phyloP scores from a whole-genome alignment of 2,329 filamentous ascomycete genomes.

The Cryoendolithus antarcticus region DNA sequence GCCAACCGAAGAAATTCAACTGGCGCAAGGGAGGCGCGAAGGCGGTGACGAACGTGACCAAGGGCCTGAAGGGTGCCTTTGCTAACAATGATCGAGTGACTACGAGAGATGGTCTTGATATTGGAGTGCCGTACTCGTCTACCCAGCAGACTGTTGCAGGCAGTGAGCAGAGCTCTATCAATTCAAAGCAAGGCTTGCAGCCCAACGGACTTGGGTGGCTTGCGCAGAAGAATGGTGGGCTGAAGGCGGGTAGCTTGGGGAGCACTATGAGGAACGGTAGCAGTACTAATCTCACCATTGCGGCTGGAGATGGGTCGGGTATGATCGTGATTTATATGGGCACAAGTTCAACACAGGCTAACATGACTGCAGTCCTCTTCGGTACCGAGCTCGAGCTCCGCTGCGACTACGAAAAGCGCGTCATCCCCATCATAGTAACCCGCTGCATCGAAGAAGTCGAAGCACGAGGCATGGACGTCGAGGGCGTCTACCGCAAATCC shows the following conservation, averaged over 20 bases:
- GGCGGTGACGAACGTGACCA: slow-evolving; percentile 85
- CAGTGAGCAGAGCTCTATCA: slow-evolving; percentile 18
- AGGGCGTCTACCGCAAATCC: slow-evolving; percentile 96
- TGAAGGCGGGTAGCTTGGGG: slow-evolving; percentile 19
- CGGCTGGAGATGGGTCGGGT: slow-evolving; percentile 23
- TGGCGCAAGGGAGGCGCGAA: slow-evolving; percentile 97
- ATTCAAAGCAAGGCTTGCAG: slow-evolving; percentile 10
- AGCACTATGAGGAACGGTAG: slow-evolving; percentile 33
- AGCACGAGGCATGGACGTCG: slow-evolving; percentile 87
- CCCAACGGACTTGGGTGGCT: slow-evolving; percentile 23
- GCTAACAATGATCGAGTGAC: slow-evolving; percentile 22
- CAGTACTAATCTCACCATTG: slow-evolving; percentile 27
- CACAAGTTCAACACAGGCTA: slow-evolving; percentile 9
- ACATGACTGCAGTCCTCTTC: slow-evolving; percentile 48
- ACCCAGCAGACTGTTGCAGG: slow-evolving; percentile 20
- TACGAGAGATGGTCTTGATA: slow-evolving; percentile 16
- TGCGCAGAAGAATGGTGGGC: slow-evolving; percentile 22
- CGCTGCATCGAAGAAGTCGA: slow-evolving; percentile 97
- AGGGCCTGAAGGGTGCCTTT: slow-evolving; percentile 87
- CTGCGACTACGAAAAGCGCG: slow-evolving; percentile 74
- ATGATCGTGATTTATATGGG: slow-evolving; percentile 4
- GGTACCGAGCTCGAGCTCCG: slow-evolving; percentile 80
- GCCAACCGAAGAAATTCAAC: slow-evolving; percentile 90
- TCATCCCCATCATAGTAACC: slow-evolving; percentile 81
- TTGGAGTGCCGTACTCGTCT: slow-evolving; percentile 22